Percentiles rank a stretch among this genome's conserved stretches.
phyloP scores from a whole-genome alignment of 129 eudicot species.

The Sambucus nigra region DNA sequence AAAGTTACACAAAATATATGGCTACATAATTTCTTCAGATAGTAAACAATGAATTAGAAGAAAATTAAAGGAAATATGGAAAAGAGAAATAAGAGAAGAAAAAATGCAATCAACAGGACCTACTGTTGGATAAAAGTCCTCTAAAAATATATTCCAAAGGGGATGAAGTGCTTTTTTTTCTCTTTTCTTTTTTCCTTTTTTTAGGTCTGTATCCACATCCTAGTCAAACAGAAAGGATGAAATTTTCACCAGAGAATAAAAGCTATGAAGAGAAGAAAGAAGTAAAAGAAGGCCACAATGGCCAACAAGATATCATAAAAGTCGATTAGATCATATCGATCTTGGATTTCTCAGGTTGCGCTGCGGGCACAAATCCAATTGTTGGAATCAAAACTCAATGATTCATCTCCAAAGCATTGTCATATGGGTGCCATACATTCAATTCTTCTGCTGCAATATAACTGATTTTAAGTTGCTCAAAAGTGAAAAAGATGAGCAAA shows the following conservation, averaged over 20 bases:
- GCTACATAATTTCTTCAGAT: slow-evolving; percentile 33
- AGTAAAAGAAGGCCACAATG: slow-evolving; percentile 16
- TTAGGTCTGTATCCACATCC: slow-evolving; percentile 25
- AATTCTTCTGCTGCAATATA: slow-evolving; percentile 14
- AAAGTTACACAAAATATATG: slow-evolving; percentile 18
- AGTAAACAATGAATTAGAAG: slow-evolving; percentile 25
- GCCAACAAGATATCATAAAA: slow-evolving; percentile 34
- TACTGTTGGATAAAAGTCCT: slow-evolving; percentile 22
- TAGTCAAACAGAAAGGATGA: slow-evolving; percentile 18
- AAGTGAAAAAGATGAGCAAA: slow-evolving; percentile 19
- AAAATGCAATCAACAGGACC: slow-evolving; percentile 19
- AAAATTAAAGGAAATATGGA: slow-evolving; percentile 19
- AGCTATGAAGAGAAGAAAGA: slow-evolving; percentile 8
- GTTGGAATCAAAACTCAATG: slow-evolving; percentile 38
- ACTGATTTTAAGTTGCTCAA: slow-evolving; percentile 3
- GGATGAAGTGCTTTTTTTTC: slow-evolving; percentile 18
- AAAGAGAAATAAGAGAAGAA: slow-evolving; percentile 15
- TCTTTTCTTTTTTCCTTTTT: slow-evolving; percentile 22
- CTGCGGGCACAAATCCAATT: slow-evolving; percentile 15
- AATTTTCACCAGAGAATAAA: slow-evolving; percentile 14
- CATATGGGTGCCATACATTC: slow-evolving; percentile 34
- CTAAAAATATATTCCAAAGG: slow-evolving; percentile 26
- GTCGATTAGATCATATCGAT: slow-evolving; percentile 35
- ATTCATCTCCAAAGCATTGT: slow-evolving; percentile 36
- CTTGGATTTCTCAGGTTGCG: slow-evolving; percentile 34